Conservation (phyloP, 176 grass and related monocot genomes). For the Luzula sylvatica region DNA sequence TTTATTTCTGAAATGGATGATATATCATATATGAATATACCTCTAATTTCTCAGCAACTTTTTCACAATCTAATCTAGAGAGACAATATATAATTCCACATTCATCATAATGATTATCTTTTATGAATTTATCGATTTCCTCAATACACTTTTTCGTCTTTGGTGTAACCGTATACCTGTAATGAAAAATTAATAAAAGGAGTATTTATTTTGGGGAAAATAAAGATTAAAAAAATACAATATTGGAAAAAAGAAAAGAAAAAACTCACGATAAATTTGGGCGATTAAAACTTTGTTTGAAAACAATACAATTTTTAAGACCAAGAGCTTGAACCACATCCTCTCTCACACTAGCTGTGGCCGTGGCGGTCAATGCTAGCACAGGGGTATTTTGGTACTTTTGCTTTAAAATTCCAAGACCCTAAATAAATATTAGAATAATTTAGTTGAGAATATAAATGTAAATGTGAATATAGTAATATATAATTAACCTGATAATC, state of each 20-base stretch:
- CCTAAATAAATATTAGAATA: conserved; percentile 34
- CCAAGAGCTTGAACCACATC: conserved; percentile 94
- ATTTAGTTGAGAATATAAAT: conserved; percentile 2
- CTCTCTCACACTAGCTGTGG: conserved; percentile 87
- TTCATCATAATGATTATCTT: conserved; percentile 57
- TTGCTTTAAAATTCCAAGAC: conserved; percentile 73
- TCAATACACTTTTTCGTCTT: conserved; percentile 94
- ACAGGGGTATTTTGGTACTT: conserved; percentile 66
- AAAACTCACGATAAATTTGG: conserved; percentile 61
- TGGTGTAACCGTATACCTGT: conserved; percentile 52
- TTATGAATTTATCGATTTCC: conserved; percentile 74
- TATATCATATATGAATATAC: conserved; percentile 28
- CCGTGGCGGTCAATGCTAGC: conserved; percentile 82
- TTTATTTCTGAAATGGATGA: too few relatives aligned
- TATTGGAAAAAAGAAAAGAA: conserved; percentile 9
- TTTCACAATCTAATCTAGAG: conserved; percentile 92
- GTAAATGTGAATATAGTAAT: background rate
- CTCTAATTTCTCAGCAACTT: conserved; percentile 77
- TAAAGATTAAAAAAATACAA: conserved; percentile 1
- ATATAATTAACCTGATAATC: conserved; percentile 92
- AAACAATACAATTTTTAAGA: conserved; percentile 75
- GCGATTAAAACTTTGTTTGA: conserved; percentile 92
- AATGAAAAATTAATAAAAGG: conserved; percentile 24
- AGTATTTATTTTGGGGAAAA: conserved; percentile 10
- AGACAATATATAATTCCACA: conserved; percentile 90